These are phyloP conservation scores for Coleophoma cylindrospora DNA, from an alignment of 2,329 filamentous ascomycete genomes.

Conservation along the genomic window DNA sequence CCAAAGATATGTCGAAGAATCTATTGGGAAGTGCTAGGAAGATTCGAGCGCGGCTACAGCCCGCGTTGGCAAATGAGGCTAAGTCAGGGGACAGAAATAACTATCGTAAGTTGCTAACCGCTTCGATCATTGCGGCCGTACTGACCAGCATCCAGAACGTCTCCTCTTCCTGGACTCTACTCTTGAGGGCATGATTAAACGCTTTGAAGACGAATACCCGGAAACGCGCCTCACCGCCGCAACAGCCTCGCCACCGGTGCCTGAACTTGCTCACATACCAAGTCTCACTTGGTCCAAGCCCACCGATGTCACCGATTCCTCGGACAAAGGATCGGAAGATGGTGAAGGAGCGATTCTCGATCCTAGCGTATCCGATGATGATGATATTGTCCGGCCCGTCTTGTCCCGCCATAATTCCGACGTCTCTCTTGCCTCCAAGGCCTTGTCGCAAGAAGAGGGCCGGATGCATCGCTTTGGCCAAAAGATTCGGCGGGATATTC, in stretches of 20 bases:
- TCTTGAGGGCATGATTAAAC: constrained; percentile 83
- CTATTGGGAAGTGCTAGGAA: constrained; percentile 82
- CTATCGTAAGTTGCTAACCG: constrained; percentile 56
- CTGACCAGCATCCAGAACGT: constrained; percentile 43
- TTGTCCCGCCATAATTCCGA: constrained; percentile 58
- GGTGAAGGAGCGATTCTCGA: constrained; percentile 14
- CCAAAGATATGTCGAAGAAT: constrained; percentile 91
- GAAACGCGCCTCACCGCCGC: constrained; percentile 57
- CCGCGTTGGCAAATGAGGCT: constrained; percentile 73
- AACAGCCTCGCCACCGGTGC: constrained; percentile 13
- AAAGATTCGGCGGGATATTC: constrained; percentile 57
- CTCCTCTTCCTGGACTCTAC: constrained; percentile 86
- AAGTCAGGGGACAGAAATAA: constrained; percentile 66
- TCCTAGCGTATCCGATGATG: constrained; percentile 31
- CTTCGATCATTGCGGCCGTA: too few relatives aligned
- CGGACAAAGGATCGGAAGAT: constrained; percentile 6
- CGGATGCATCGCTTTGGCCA: constrained; percentile 65
- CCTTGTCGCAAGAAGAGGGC: constrained; percentile 64
- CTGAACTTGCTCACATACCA: constrained; percentile 9
- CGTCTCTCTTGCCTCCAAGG: constrained; percentile 61
- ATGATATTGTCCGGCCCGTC: constrained; percentile 31
- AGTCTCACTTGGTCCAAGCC: not conserved
- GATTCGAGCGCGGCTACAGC: constrained; percentile 77
- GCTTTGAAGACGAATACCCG: constrained; percentile 94
- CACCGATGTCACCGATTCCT: not conserved